Evolutionary conservation across 2,329 filamentous ascomycete species (phyloP).

Genomic region (Hymenoscyphus repandus): DNA sequence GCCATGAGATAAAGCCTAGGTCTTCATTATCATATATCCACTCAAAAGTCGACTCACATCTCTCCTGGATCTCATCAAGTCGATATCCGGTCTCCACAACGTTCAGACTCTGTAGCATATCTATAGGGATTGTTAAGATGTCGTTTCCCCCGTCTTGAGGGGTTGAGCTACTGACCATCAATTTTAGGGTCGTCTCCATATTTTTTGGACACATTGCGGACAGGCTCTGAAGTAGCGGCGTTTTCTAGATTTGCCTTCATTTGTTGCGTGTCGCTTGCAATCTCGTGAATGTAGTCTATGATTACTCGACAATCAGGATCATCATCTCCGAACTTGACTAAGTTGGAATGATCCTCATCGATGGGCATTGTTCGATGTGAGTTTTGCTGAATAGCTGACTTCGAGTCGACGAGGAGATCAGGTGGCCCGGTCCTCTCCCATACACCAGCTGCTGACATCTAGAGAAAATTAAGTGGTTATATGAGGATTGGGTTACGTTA

Average conservation of each 20-base stretch:
- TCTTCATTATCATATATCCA: slow-evolving; percentile 6
- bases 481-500: no score
- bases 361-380: neutral
- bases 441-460: neutral
- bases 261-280: neutral
- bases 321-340: neutral
- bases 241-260: neutral
- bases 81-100: neutral
- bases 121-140: no score
- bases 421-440: neutral
- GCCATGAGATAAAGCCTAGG: neutral
- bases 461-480: neutral
- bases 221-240: neutral
- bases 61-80: neutral
- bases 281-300: neutral
- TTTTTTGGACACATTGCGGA: no score
- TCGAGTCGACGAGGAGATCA: neutral
- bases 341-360: neutral
- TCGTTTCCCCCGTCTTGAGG: no score
- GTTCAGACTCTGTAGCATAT: neutral
- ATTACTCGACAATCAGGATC: neutral
- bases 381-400: neutral
- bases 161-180: neutral
- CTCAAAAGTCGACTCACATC: slow-evolving; percentile 5
- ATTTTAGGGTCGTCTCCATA: neutral